Conservation (phyloP, 805 yeast genomes). For the Candida broadrunensis region DNA sequence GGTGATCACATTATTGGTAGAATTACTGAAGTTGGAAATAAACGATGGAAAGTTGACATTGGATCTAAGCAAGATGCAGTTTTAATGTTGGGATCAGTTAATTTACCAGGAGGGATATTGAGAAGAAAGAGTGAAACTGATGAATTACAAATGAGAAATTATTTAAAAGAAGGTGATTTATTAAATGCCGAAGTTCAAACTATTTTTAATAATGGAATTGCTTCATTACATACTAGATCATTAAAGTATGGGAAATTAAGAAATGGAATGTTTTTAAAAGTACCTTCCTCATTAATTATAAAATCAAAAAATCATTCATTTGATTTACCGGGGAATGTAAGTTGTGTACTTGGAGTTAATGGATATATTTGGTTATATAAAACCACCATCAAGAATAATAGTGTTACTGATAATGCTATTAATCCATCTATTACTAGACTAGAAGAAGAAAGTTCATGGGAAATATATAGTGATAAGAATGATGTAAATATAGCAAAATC, state of each 20-base stretch:
- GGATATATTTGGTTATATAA: constrained; percentile 93
- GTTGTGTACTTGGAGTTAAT: constrained; percentile 87
- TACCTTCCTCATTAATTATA: constrained; percentile 79
- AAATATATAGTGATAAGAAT: constrained; percentile 87
- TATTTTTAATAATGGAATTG: constrained; percentile 84
- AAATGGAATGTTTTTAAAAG: constrained; percentile 79
- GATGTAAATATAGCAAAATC: constrained; percentile 60
- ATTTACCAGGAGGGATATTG: constrained; percentile 94
- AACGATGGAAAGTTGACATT: constrained; percentile 95
- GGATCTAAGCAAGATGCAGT: constrained; percentile 94
- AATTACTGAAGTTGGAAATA: constrained; percentile 88
- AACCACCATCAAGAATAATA: constrained; percentile 32
- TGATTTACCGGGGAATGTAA: constrained; percentile 90
- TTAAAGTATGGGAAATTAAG: constrained; percentile 92
- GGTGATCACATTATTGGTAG: constrained; percentile 97
- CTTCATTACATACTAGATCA: constrained; percentile 92
- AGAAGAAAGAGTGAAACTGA: constrained; percentile 93
- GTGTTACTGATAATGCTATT: constrained; percentile 13
- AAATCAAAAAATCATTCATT: constrained; percentile 87
- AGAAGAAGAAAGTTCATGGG: constrained; percentile 93
- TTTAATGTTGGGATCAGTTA: constrained; percentile 90
- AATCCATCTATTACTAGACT: constrained; percentile 72
- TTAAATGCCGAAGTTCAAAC: constrained; percentile 95
- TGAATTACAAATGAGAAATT: constrained; percentile 92
- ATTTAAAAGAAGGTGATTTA: constrained; percentile 93